Conservation (phyloP, 2,329 filamentous ascomycete species). For the Cladobotryum mycophilum region DNA sequence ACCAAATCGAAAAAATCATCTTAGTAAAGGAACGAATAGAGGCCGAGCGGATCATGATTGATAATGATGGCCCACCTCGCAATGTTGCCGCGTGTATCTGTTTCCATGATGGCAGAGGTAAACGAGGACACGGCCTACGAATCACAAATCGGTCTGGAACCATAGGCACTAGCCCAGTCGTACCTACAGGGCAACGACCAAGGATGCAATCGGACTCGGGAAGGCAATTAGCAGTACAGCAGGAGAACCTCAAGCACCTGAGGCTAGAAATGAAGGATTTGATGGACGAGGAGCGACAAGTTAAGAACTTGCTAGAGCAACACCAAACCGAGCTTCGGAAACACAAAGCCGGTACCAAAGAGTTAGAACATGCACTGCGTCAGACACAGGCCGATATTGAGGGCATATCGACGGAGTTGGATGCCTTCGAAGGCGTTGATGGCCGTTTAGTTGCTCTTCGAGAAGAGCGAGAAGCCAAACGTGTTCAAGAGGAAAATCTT, state of each 20-base stretch:
- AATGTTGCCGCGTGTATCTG: constrained; percentile 72
- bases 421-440: constrained; percentile 62
- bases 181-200: constrained; percentile 45
- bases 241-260: constrained; percentile 47
- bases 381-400: constrained; percentile 54
- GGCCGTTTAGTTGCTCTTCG: constrained; percentile 56
- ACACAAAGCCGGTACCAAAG: constrained; percentile 27
- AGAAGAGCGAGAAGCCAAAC: constrained; percentile 49
- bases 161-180: constrained; percentile 36
- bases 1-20: constrained; percentile 76
- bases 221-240: constrained; percentile 53
- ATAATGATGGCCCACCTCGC: constrained; percentile 46
- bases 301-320: constrained; percentile 42
- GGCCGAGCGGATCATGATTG: constrained; percentile 64
- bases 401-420: constrained; percentile 49
- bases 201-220: constrained; percentile 78
- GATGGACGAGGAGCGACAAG: constrained; percentile 40
- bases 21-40: constrained; percentile 63
- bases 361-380: constrained; percentile 50
- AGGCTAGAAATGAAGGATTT: constrained; percentile 48
- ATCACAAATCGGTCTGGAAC: constrained; percentile 40
- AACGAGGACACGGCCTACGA: constrained; percentile 53
- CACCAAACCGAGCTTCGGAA: constrained; percentile 42
- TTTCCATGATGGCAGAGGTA: constrained; percentile 51
- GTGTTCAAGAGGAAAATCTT: constrained; percentile 41